phyloP scores from a whole-genome alignment of 2,329 filamentous ascomycete genomes.

The Aspergillus sp. region DNA sequence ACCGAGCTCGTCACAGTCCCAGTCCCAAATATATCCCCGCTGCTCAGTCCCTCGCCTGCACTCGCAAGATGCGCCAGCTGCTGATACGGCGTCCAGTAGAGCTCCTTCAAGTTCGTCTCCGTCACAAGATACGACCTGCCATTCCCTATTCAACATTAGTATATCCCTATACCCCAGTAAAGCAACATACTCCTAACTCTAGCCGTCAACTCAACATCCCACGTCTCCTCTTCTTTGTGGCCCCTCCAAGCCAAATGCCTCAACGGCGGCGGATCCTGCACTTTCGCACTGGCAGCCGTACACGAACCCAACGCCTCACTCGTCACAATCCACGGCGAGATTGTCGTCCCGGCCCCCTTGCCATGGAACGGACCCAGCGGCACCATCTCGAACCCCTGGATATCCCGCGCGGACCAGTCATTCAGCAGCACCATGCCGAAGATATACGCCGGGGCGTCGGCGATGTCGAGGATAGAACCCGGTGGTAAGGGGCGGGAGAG shows the following conservation, averaged over 20 bases:
- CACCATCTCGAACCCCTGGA: slow-evolving; percentile 59
- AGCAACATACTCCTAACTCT: slow-evolving; percentile 8
- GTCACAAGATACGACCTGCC: slow-evolving; percentile 20
- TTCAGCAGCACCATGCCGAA: slow-evolving; percentile 64
- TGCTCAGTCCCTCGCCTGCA: slow-evolving; percentile 22
- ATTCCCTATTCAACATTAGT: slow-evolving; percentile 15
- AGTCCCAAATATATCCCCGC: slow-evolving; percentile 28
- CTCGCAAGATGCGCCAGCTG: slow-evolving; percentile 23
- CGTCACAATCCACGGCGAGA: slow-evolving; percentile 62
- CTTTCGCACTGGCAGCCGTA: neutral
- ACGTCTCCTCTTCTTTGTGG: neutral
- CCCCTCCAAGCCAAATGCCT: slow-evolving; percentile 12
- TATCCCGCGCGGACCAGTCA: slow-evolving; percentile 62
- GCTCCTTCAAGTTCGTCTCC: slow-evolving; percentile 23
- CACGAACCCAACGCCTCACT: slow-evolving; percentile 50
- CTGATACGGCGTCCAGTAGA: slow-evolving; percentile 30
- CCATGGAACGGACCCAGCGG: slow-evolving; percentile 61
- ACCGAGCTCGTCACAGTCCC: slow-evolving; percentile 25
- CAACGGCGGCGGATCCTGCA: slow-evolving; percentile 7
- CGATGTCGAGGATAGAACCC: slow-evolving; percentile 41
- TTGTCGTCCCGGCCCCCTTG: slow-evolving; percentile 59
- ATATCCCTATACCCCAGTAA: no score
- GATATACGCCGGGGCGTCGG: slow-evolving; percentile 53
- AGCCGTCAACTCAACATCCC: slow-evolving; percentile 13
- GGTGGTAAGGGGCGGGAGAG: slow-evolving; percentile 42